Base-by-base conservation (phyloP, 2,329 filamentous ascomycete species). In the Microcyclospora pomicola region DNA sequence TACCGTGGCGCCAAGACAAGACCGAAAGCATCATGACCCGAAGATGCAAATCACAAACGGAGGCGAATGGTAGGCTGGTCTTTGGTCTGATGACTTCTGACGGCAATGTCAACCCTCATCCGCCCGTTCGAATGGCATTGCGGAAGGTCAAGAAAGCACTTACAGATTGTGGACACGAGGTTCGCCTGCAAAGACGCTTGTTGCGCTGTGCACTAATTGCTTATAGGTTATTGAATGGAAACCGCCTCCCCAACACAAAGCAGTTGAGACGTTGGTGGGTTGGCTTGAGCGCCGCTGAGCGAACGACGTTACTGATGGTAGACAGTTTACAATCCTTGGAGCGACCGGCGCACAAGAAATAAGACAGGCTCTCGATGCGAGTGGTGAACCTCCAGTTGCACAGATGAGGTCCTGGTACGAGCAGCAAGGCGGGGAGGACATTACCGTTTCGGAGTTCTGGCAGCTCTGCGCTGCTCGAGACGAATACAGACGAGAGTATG, bases 1-100 rank as follows among this genome's bases (percentile, higher is more conserved):
- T 49, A 28, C 45, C 47, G 11, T 49, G 47, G 47, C 40, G 42
- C 10, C 37, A 42, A 28, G 46, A 47, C 12, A 44, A 42, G 31
- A 32, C 33, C 14, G 37, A 42, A 27, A 35, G 13, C 24, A 42
- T 43, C 15, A 15, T 24, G 11, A 34, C 33, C 31, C 33, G 42
- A 30, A 38, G 16, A 15, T 35, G 37, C 16, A 27, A 34, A 15
- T 24, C 24, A n/a, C 31, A 29, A 24, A 24, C 19, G n/a, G 12
- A 31, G 13, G 13, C 24, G 10, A 31, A 33, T 27, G 47, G 45
- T 2, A 48, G 38, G 30, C 44, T 51, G 10, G 41, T 45, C 3
- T 47, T 51, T 35, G 49, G 40, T 7, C 9, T 49, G 9, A 34
- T 50, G 34, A 27, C 16, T 12, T 36, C 32, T 24, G 44, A 47